These are phyloP conservation scores for Aspergillus ustus DNA, from an alignment of 2,329 filamentous ascomycete genomes.

Conservation along the genomic window DNA sequence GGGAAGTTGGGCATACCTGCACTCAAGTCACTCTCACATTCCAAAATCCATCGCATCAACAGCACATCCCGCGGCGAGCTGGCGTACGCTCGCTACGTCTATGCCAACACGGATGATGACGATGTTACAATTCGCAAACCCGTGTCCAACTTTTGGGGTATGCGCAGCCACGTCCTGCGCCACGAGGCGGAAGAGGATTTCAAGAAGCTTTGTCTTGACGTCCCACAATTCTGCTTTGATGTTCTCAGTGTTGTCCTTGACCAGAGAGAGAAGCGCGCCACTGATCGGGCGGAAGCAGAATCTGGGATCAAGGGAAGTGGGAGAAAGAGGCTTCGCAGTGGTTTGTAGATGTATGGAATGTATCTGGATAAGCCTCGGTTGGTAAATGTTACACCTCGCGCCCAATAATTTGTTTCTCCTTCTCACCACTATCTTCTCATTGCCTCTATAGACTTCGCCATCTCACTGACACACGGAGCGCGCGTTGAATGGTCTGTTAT, in stretches of 20 bases:
- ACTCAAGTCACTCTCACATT: conserved; percentile 77
- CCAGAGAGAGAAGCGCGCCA: conserved; percentile 47
- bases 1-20: conserved; percentile 72
- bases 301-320: conserved; percentile 41
- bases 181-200: conserved; percentile 88
- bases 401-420: background rate
- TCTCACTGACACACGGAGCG: background rate
- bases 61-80: conserved; percentile 89
- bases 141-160: conserved; percentile 90
- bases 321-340: conserved; percentile 44
- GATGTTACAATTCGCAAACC: conserved; percentile 78
- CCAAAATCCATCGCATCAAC: conserved; percentile 90
- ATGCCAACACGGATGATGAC: conserved; percentile 71
- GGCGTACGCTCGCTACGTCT: conserved; percentile 87
- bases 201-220: conserved; percentile 81
- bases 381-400: background rate
- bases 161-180: conserved; percentile 76
- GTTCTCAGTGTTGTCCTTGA: conserved; percentile 68
- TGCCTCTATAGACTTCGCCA: background rate
- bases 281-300: conserved; percentile 42
- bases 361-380: background rate
- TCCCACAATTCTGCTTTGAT: conserved; percentile 90
- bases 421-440: background rate
- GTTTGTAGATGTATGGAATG: conserved; percentile 23
- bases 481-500: background rate